Percentiles rank a stretch among this genome's conserved stretches.
Conservation (phyloP, 345 rosid genomes). For the Firmiana major region DNA sequence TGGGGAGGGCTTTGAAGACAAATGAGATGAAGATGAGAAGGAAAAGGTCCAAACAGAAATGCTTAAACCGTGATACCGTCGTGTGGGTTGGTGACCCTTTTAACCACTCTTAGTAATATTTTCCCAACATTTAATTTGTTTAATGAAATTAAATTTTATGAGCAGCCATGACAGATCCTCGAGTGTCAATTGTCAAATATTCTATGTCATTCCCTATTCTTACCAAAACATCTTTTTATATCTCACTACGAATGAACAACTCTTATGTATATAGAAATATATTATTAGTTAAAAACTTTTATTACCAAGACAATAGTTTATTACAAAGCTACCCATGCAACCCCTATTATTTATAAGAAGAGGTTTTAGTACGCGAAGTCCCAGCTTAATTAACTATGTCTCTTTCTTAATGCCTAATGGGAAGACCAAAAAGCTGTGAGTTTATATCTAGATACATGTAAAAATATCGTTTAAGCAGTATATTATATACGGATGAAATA, state of each 20-base stretch:
- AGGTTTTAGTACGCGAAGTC: background rate
- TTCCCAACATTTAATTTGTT: background rate
- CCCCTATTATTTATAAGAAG: background rate
- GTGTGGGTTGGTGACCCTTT: conserved; percentile 58
- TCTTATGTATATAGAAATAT: background rate
- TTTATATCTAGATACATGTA: background rate
- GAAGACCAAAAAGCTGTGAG: too few relatives aligned
- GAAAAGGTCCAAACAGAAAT: conserved; percentile 23
- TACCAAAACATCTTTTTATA: background rate
- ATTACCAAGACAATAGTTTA: background rate
- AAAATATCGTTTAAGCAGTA: background rate
- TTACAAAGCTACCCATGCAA: background rate
- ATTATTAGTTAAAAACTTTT: background rate
- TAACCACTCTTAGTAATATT: conserved; percentile 44
- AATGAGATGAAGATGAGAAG: background rate
- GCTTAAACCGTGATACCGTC: conserved; percentile 31
- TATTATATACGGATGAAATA: background rate
- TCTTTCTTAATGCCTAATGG: too few relatives aligned
- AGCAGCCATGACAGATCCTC: background rate
- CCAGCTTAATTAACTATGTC: background rate
- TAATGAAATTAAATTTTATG: background rate
- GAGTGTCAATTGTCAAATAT: conserved; percentile 16
- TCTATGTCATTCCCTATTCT: background rate
- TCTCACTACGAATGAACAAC: background rate
- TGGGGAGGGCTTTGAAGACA: conserved; percentile 21